Base-by-base conservation (phyloP, 192 early-diverging fungal genomes). In the Entomortierella chlamydospora region DNA sequence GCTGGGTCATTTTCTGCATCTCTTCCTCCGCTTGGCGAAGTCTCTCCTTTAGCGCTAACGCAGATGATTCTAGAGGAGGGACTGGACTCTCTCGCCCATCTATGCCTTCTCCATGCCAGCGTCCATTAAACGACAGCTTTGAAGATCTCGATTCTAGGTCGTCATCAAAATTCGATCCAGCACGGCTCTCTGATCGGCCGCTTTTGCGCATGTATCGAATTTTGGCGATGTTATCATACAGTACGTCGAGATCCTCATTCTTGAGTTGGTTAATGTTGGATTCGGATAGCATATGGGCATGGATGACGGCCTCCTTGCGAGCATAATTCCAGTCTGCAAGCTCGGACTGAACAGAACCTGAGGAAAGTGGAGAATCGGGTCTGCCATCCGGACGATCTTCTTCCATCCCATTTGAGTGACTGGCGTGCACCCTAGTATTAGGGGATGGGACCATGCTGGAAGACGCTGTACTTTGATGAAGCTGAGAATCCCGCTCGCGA, bases 291-390 rank as follows among this genome's bases (percentile, higher is more conserved):
- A 86, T 85, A 50, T 87, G 84, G 15, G 81, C 73, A 51, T 90
- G 88, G 17, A 89, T 81, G 20, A 90, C 87, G 0, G 88, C 90
- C 73, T 95, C 92, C 26, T 85, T 84, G 73, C 88, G 89, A 2
- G 93, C 93, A 81, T 86, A 93, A 37, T 90, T 90, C 92, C 93
- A 95, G 68, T 94, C 94, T 9, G 88, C 87, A 23, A 85, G 66
- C 58, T 90, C 87, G 2, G 82, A 83, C 60, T 67, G 85, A 29
- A 82, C 55, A 61, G 78, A 81, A 37, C 82, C 82, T 20, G 83
- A 85, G 45, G 70, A 72, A 45, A 68, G 68, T 29, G 83, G 78
- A 23, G 82, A 82, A 43, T 70, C 55, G 17, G 64, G 77, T 37
- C 84, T 41, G 60, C 81, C 76, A 23, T 71, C 73, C 22, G 74